Evolutionary conservation across 768 basidiomycete genomes (phyloP).

Genomic region (Xerocomellus amylosporus): DNA sequence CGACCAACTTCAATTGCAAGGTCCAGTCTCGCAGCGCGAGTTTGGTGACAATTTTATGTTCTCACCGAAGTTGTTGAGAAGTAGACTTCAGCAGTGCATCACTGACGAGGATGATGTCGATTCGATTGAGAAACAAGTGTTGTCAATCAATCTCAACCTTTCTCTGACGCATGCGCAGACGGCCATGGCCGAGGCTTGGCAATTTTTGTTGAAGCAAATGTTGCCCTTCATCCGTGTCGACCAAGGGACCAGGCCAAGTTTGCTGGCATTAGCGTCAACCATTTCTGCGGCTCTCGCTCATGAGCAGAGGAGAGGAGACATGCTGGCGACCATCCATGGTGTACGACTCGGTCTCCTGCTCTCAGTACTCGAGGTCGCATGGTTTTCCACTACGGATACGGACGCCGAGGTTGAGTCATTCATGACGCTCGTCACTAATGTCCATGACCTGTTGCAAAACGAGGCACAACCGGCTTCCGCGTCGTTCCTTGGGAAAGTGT

Average conservation of each 20-base stretch:
- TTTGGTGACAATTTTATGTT: slow-evolving; percentile 82
- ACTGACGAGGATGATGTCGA: slow-evolving; percentile 40
- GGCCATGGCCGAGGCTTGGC: slow-evolving; percentile 75
- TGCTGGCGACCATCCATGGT: slow-evolving; percentile 80
- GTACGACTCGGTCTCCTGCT: slow-evolving; percentile 72
- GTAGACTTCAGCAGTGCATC: slow-evolving; percentile 49
- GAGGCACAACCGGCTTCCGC: slow-evolving; percentile 69
- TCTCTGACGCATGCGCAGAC: slow-evolving; percentile 81
- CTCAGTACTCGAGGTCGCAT: slow-evolving; percentile 73
- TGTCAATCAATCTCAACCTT: slow-evolving; percentile 82
- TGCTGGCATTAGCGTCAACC: slow-evolving; percentile 57
- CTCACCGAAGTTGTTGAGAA: slow-evolving; percentile 54
- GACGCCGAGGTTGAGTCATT: slow-evolving; percentile 56
- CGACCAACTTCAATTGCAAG: slow-evolving; percentile 60
- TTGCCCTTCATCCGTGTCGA: slow-evolving; percentile 65
- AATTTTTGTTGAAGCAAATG: slow-evolving; percentile 61
- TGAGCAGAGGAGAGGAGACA: slow-evolving; percentile 74
- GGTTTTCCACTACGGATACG: slow-evolving; percentile 63
- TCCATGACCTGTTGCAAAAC: slow-evolving; percentile 66
- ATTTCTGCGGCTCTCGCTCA: slow-evolving; percentile 64
- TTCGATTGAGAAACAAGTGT: slow-evolving; percentile 54
- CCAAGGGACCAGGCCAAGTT: slow-evolving; percentile 47
- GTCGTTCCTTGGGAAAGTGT: slow-evolving; percentile 64
- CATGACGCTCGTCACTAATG: slow-evolving; percentile 55
- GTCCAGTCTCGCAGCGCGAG: slow-evolving; percentile 63